A percentile compares a stretch with the other conserved stretches of the same genome.
phyloP scores from a whole-genome alignment of 768 basidiomycete species.

The Xanthoconium stramineum region DNA sequence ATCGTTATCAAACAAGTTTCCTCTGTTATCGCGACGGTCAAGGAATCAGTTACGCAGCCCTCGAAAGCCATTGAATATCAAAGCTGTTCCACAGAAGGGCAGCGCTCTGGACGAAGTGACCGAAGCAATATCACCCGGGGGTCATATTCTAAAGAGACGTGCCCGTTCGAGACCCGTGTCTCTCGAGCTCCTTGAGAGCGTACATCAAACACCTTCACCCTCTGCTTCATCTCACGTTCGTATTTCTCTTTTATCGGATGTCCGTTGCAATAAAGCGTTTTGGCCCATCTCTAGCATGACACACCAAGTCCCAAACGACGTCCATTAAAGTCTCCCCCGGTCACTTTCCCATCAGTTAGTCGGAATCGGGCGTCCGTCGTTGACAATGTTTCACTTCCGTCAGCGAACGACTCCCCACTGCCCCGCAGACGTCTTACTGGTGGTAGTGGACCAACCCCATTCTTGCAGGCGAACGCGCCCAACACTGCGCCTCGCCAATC shows the following conservation, averaged over 20 bases:
- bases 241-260: neutral
- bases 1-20: slow-evolving; percentile 30
- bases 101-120: slow-evolving; percentile 55
- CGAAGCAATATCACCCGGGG: slow-evolving; percentile 72
- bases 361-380: slow-evolving; percentile 37
- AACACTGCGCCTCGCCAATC: slow-evolving; percentile 34
- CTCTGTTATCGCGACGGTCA: slow-evolving; percentile 24
- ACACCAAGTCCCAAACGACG: slow-evolving; percentile 15
- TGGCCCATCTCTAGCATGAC: slow-evolving; percentile 7
- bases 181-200: slow-evolving; percentile 55
- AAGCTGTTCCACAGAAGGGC: slow-evolving; percentile 35
- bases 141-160: slow-evolving; percentile 71
- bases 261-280: neutral
- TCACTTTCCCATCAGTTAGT: slow-evolving; percentile 38
- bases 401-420: slow-evolving; percentile 51
- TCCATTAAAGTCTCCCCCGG: slow-evolving; percentile 13
- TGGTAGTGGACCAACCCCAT: slow-evolving; percentile 29
- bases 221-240: slow-evolving; percentile 30
- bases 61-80: slow-evolving; percentile 23
- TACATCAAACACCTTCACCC: slow-evolving; percentile 43
- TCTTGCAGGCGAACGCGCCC: slow-evolving; percentile 28
- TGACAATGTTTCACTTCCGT: slow-evolving; percentile 40
- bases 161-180: slow-evolving; percentile 73
- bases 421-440: slow-evolving; percentile 52
- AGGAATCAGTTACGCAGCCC: slow-evolving; percentile 30